Evolutionary conservation across 495 filamentous ascomycete genomes (phyloP).

Genomic region (Daldinia concentrica): DNA sequence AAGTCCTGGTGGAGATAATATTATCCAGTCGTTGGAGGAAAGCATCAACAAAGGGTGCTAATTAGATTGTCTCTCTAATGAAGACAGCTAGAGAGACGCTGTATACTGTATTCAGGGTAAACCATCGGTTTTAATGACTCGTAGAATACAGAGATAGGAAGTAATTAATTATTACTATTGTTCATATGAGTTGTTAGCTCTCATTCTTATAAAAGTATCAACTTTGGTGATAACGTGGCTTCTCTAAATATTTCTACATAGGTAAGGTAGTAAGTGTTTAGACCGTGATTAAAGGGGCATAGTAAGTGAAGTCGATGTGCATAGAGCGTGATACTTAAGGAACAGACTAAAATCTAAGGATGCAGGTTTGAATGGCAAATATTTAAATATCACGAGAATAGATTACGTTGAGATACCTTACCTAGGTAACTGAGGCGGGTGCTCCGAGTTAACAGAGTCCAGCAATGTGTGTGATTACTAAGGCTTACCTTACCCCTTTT

Average conservation of each 20-base stretch:
- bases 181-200: neutral
- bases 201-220: too few relatives aligned
- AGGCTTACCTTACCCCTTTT: neutral
- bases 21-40: neutral
- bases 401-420: too few relatives aligned
- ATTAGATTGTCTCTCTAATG: neutral
- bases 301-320: too few relatives aligned
- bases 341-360: too few relatives aligned
- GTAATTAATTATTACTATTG: conserved; percentile 4
- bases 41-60: neutral
- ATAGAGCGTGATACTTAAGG: too few relatives aligned
- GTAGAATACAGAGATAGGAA: conserved; percentile 9
- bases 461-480: neutral
- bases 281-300: too few relatives aligned
- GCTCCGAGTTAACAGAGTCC: neutral
- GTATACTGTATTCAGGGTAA: conserved; percentile 2
- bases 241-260: too few relatives aligned
- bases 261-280: too few relatives aligned
- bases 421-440: too few relatives aligned
- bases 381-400: too few relatives aligned
- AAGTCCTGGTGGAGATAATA: neutral
- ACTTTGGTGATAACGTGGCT: too few relatives aligned
- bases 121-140: neutral
- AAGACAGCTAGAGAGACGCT: neutral
- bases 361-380: too few relatives aligned